phyloP scores from a whole-genome alignment of 73 alveolate genomes.

The Paraurostyla sp. region DNA sequence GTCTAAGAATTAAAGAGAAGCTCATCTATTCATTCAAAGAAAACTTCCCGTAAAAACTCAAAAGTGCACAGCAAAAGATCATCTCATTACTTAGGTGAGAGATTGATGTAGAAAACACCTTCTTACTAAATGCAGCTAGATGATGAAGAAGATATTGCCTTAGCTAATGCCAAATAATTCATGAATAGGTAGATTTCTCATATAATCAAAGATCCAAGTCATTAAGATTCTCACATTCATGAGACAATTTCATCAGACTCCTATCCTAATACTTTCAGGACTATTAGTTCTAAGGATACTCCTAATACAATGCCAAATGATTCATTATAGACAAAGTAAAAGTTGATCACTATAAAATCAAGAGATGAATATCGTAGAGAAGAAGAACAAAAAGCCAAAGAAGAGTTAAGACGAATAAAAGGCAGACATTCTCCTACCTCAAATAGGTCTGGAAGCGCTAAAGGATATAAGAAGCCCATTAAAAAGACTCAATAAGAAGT shows the following conservation, averaged over 20 bases:
- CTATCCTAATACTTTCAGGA: not conserved
- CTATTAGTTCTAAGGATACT: not conserved
- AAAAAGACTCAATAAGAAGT: too few relatives aligned
- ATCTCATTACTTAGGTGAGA: not conserved
- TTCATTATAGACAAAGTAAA: too few relatives aligned
- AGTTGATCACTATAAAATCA: not conserved
- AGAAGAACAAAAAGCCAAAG: not conserved
- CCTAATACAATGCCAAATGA: too few relatives aligned
- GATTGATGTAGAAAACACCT: not conserved
- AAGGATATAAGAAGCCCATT: too few relatives aligned
- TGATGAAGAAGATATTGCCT: conserved; percentile 28
- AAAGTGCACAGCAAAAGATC: not conserved
- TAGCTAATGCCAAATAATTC: not conserved
- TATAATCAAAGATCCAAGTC: not conserved
- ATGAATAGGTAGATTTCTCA: not conserved
- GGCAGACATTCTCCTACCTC: conserved; percentile 4
- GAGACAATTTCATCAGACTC: conserved; percentile 13
- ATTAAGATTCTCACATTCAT: too few relatives aligned
- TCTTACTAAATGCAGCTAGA: not conserved
- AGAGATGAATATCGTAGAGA: not conserved
- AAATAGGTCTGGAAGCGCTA: not conserved
- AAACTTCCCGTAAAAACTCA: not conserved
- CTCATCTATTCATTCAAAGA: not conserved
- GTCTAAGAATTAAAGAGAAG: conserved; percentile 5
- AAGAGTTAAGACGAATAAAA: conserved; percentile 12